Percentiles rank a stretch among this genome's conserved stretches.
phyloP scores from a whole-genome alignment of 2,329 filamentous ascomycete species.

The Trichoderma sp. region DNA sequence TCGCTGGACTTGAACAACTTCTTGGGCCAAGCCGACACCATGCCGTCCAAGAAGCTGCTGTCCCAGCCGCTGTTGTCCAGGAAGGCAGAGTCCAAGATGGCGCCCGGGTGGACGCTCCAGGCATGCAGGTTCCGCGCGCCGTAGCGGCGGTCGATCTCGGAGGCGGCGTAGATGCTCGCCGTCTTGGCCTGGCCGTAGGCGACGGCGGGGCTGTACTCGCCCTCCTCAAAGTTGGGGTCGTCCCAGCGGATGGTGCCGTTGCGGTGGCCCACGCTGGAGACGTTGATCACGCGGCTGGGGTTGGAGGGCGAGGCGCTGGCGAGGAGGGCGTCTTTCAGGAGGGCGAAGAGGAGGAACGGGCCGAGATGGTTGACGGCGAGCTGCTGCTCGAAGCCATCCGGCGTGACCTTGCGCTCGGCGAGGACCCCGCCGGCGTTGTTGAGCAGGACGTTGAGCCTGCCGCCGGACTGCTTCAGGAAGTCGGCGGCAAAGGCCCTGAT shows the following conservation, averaged over 20 bases:
- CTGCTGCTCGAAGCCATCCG: constrained; percentile 42
- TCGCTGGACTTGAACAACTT: constrained; percentile 33
- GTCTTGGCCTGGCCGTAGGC: constrained; percentile 50
- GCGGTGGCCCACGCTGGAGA: constrained; percentile 40
- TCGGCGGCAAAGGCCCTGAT: constrained; percentile 33
- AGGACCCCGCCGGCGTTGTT: constrained; percentile 33
- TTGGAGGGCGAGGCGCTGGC: constrained; percentile 9
- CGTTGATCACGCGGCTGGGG: constrained; percentile 22
- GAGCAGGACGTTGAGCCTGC: constrained; percentile 33
- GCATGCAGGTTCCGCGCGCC: constrained; percentile 46
- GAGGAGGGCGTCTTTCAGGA: constrained; percentile 27
- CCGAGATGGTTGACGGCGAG: constrained; percentile 57
- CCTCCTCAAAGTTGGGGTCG: constrained; percentile 38
- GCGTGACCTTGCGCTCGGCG: constrained; percentile 28
- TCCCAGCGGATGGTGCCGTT: constrained; percentile 40
- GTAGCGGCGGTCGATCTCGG: constrained; percentile 52
- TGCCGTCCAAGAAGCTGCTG: neutral
- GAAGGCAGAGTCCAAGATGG: constrained; percentile 37
- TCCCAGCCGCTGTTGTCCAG: constrained; percentile 12
- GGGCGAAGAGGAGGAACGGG: constrained; percentile 56
- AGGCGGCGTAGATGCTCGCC: constrained; percentile 47
- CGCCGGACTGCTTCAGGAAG: constrained; percentile 28
- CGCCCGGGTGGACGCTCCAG: constrained; percentile 50
- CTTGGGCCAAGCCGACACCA: neutral
- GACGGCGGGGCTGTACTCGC: neutral